Percentiles rank a stretch among this genome's conserved stretches.
Conservation (phyloP, 2,329 filamentous ascomycete genomes). For the Colletotrichum filicis region DNA sequence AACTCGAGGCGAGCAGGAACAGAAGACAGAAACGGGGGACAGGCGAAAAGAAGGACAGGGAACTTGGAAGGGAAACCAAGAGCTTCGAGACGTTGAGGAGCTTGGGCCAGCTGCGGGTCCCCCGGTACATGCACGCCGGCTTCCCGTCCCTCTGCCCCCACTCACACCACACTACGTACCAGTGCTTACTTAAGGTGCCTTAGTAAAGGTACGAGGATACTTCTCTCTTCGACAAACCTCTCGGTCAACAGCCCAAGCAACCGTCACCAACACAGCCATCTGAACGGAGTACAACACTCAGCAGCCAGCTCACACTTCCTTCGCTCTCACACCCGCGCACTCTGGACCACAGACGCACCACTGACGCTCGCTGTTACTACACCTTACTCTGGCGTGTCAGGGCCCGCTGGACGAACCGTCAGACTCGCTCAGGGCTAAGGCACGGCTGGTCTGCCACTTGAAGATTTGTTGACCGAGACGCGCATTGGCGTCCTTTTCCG, state of each 20-base stretch:
- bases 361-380: conserved; percentile 1
- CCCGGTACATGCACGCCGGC: neutral
- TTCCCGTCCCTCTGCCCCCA: conserved; percentile 17
- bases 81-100: conserved; percentile 38
- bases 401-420: conserved; percentile 4
- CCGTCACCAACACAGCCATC: too few species aligned
- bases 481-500: conserved; percentile 12
- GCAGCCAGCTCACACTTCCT: neutral
- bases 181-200: neutral
- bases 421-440: conserved; percentile 24
- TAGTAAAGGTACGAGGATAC: neutral
- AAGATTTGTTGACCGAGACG: conserved; percentile 24
- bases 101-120: conserved; percentile 33
- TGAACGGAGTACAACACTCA: neutral
- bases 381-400: conserved; percentile 2
- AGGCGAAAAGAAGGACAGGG: neutral
- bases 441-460: conserved; percentile 16
- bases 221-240: neutral
- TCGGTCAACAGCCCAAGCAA: neutral
- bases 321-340: neutral
- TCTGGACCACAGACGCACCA: neutral
- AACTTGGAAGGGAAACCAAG: neutral
- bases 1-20: conserved; percentile 12
- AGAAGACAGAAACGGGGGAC: neutral
- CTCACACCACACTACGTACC: neutral